Base-by-base conservation (phyloP, 192 early-diverging fungal species). In the Gryganskiella cystojenkinii region DNA sequence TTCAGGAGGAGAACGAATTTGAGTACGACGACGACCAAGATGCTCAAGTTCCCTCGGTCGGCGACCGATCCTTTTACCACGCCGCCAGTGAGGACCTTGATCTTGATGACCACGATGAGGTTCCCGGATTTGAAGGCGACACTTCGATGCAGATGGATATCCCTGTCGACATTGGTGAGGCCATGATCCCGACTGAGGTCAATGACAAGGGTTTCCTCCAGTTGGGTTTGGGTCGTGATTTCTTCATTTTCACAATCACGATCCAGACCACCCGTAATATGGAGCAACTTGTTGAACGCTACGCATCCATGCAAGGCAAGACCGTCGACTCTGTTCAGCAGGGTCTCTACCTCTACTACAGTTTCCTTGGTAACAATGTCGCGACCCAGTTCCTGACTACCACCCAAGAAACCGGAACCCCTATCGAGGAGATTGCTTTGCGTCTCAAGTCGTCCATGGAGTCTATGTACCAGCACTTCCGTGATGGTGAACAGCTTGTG, bases 401-500 rank as follows among this genome's bases (percentile, higher is more conserved):
- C 34, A 28, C 53, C 2, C 19, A 51, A 20, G 61, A 78, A 47
- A 30, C 55, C 4, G 56, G 61, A 24, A 17, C 66, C 17, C 74
- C 74, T 2, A 78, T 78, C 20, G 74, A 78, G 33, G 74, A 78
- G 49, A 64, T 78, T 59, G 74, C 74, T 14, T 54, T 78, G 14
- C 31, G 74, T 52, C 65, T 78, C 46, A 78, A 78, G 61, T 78
- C 74, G 2, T 78, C 74, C 0, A 78, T 78, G 74, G 74, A 78
- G 66, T 78, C 74, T 0, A 78, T 78, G 74, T 78, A 78, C 56
- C 74, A 78, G 28, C 74, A 78, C 13, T 78, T 78, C 34, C 30
- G 66, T 30, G 74, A 78, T 24, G 74, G 74, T 4, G 74, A 78
- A 30, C 42, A 80, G 44, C 55, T 83, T 13, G 68, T 80, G 7